Base-by-base conservation (phyloP, 192 early-diverging fungal genomes). In the Podila epigama region DNA sequence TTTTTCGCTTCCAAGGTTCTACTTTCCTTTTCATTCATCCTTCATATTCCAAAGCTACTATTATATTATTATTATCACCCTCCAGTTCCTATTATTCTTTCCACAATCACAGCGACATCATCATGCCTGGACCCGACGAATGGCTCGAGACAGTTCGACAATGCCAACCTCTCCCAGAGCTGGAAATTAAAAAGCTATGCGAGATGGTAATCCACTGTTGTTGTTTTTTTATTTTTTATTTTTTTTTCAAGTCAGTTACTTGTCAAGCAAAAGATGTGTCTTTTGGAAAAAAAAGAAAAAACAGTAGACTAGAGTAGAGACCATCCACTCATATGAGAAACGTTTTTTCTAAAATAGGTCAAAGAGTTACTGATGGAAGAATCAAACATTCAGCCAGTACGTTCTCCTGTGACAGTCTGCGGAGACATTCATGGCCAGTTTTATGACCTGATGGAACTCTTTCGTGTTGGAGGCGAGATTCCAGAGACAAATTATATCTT, bases 391-490 rank as follows among this genome's bases (percentile, higher is more conserved):
- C 97, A 99, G 73, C 94, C 95, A 16, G 97, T 99, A 22, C 86
- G 90, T 59, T 92, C 94, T 42, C 97, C 97, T 27, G 97, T 98
- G 22, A 98, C 97, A 0, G 94, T 98, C 40, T 98, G 97, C 81
- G 97, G 97, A 61, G 97, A 98, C 77, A 95, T 98, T 60, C 97
- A 98, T 80, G 97, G 97, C 33, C 97, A 99, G 77, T 99, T 98
- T 68, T 94, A 92, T 75, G 97, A 99, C 75, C 82, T 99, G 44
- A 82, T 98, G 39, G 97, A 98, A 73, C 87, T 99, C 33, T 99
- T 99, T 79, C 85, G 89, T 31, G 96, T 99, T 13, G 96, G 96
- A 58, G 97, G 97, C 15, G 96, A 97, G 82, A 87, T 96, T 29
- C 94, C 96, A 37, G 87, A 89, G 66, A 97, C 95, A 20, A 92